Base-by-base conservation (phyloP, 257 asterid species). In the Primulina huaijiensis region DNA sequence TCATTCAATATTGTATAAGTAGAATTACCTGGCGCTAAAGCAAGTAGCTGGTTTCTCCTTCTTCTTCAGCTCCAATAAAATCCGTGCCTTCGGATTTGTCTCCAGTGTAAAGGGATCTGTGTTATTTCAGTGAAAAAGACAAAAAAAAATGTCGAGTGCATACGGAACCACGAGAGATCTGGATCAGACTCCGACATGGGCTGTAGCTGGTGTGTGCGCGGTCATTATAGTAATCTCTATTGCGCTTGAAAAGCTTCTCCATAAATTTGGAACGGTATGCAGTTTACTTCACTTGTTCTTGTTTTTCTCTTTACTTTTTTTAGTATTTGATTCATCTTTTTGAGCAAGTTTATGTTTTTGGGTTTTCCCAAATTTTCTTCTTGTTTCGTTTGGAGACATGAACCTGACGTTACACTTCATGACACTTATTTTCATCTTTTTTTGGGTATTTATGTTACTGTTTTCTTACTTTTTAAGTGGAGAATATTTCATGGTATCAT, bases 151-250 rank as follows among this genome's bases (percentile, higher is more conserved):
- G 81, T 73, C 74, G 21, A 72, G 33, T 2, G 75, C 33, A 11
- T 64, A 46, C 20, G 78, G 66, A 25, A 74, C 43, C 3, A 14
- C 69, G 1, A 74, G 81, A 68, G 79, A 80, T 58, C 84, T 77
- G 53, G 79, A 77, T 67, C 76, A 72, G 64, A 80, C 84, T n/a
- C 84, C 95, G 5, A 88, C 95, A 65, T 88, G 95, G 95, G 95
- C 91, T 0, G 95, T 88, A 21, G 77, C 91, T 1, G 69, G 82
- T 19, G 94, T 87, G 21, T 84, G 81, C 33, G 80, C 89, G 4
- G 60, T 85, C 64, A 87, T 87, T 35, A 63, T 88, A 62, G 4
- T 83, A 16, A 74, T 88, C 60, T 88, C 95, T 52, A 80, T 82
- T 20, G 5, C 77, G 10, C 37, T 88, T 77, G 95, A 88, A 71